Evolutionary conservation across 352 stramenopile genomes (phyloP).

Genomic region (Phytophthora kernoviae): DNA sequence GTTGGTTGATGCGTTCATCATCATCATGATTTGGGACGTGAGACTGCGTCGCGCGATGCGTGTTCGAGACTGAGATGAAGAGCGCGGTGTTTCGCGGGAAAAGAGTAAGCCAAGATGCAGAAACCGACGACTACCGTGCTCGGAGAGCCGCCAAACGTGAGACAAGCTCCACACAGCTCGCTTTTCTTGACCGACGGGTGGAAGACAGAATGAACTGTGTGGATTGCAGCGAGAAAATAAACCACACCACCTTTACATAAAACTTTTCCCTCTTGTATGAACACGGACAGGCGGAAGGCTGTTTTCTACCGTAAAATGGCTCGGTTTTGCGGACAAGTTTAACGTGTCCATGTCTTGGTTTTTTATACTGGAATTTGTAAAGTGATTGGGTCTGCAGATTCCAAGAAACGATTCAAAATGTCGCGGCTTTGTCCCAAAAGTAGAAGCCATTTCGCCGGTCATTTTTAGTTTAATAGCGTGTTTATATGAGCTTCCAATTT

Average conservation of each 20-base stretch:
- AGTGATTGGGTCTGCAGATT: too few relatives aligned
- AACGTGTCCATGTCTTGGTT: too few relatives aligned
- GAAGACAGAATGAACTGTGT: neutral
- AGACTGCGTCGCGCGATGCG: neutral
- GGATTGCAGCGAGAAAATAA: neutral
- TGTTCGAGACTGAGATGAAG: slow-evolving; percentile 7
- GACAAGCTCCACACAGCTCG: neutral
- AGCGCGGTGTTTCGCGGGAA: neutral
- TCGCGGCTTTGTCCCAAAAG: too few relatives aligned
- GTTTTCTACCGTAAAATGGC: neutral
- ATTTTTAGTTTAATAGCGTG: too few relatives aligned
- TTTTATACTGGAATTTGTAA: too few relatives aligned
- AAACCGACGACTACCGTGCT: slow-evolving; percentile 19
- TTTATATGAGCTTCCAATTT: too few relatives aligned
- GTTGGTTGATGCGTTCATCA: slow-evolving; percentile 35
- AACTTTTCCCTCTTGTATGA: neutral
- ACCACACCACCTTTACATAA: neutral
- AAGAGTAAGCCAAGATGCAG: slow-evolving; percentile 10
- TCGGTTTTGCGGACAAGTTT: too few relatives aligned
- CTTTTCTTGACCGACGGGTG: neutral
- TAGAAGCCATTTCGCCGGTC: too few relatives aligned
- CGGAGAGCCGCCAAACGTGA: slow-evolving; percentile 6
- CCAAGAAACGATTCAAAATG: too few relatives aligned
- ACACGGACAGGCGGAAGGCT: neutral
- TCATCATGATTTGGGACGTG: neutral